A percentile compares a stretch with the other conserved stretches of the same genome.
Evolutionary conservation across 768 basidiomycete genomes (phyloP).

Genomic region (Trametes cubensis): DNA sequence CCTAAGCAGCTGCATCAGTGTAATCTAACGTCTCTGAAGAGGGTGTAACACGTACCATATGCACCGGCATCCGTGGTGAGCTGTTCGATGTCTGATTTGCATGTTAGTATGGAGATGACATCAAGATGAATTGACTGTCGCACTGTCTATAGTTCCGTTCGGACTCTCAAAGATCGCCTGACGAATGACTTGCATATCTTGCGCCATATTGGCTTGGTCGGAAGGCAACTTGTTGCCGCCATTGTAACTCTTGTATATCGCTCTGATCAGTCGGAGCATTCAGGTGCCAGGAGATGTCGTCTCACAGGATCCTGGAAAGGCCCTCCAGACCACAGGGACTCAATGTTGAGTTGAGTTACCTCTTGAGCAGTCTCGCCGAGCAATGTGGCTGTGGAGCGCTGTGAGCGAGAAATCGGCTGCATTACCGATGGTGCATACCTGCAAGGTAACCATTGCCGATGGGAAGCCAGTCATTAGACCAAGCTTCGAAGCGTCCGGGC

Average conservation of each 20-base stretch:
- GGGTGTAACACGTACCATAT: slow-evolving; percentile 50
- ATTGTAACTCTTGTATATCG: slow-evolving; percentile 55
- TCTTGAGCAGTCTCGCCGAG: slow-evolving; percentile 65
- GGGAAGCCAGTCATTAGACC: slow-evolving; percentile 66
- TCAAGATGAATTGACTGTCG: slow-evolving; percentile 15
- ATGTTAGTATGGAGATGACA: background rate
- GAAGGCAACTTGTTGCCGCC: slow-evolving; percentile 64
- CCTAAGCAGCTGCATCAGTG: slow-evolving; percentile 44
- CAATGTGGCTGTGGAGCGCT: slow-evolving; percentile 53
- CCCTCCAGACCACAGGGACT: slow-evolving; percentile 77
- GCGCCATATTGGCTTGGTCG: slow-evolving; percentile 46
- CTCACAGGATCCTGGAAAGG: slow-evolving; percentile 66
- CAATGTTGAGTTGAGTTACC: slow-evolving; percentile 69
- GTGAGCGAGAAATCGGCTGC: background rate
- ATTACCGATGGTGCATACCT: slow-evolving; percentile 40
- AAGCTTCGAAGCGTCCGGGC: slow-evolving; percentile 46
- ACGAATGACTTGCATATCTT: slow-evolving; percentile 55
- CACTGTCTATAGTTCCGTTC: slow-evolving; percentile 62
- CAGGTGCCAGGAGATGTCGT: background rate
- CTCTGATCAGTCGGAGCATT: background rate
- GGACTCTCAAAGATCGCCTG: slow-evolving; percentile 59
- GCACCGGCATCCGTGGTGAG: slow-evolving; percentile 58
- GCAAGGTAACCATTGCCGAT: slow-evolving; percentile 76
- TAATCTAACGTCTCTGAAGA: background rate
- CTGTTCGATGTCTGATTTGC: slow-evolving; percentile 50